Evolutionary conservation across 306 rosid species (phyloP), one percentile per base, ranked within the genome.

Genomic region (Sphenostylis stenocarpa): DNA sequence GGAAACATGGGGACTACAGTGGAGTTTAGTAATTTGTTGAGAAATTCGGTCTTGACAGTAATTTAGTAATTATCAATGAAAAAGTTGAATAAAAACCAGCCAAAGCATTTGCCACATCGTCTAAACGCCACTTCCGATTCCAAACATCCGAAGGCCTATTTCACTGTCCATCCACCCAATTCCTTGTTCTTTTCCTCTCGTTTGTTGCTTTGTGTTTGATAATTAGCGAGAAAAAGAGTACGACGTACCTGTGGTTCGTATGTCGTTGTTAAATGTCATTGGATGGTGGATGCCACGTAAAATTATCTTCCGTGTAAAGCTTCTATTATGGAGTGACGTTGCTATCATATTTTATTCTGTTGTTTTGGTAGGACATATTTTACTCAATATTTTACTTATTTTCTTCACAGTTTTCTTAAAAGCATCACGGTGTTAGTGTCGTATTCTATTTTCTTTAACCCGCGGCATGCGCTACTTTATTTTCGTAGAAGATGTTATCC

Each of bases 271-370:
- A 34, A 29, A 66, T 36, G 80, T 41, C n/a, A 24, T 24, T 3
- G 12, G 65, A 24, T 76, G 71, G 85, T 41, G 84, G 77, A 61
- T 24, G 45, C 45, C 74, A 74, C 39, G 44, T 48, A 45, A 19
- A 67, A 36, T 4, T 38, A 26, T 60, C 63, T 63, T 77, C 17
- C 41, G 58, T 73, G 85, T 77, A 73, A 86, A 73, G 79, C 63
- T 29, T 45, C 67, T 36, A 26, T 28, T 9, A 7, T 80, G 61
- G 49, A 41, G 38, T 23, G 1, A 0, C 70, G 33, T 47, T 67
- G 26, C 52, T 39, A 26, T 67, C 61, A 44, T 1, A 4, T 19
- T 15, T 34, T 61, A 28, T 3, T 60, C 13, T 9, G 43, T 29
- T 62, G 7, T 33, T 33, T 34, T 62, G 45, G 24, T 33, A 62